Percentiles rank a stretch among this genome's conserved stretches.
Evolutionary conservation across 306 rosid genomes (phyloP).

Genomic region (Trichosanthes truncata): DNA sequence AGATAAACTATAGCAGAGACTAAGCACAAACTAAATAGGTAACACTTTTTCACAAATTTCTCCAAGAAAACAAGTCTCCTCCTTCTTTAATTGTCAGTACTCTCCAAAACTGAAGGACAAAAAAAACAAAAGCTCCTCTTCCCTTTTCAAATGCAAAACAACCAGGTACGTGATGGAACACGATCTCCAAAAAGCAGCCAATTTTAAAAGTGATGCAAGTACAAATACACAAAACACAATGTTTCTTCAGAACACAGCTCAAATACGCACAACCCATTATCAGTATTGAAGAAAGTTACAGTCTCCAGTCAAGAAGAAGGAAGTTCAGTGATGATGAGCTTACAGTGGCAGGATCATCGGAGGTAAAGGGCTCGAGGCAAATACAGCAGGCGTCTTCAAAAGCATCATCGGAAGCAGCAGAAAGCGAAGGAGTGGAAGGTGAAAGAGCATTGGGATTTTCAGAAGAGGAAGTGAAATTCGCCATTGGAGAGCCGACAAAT

Average conservation of each 20-base stretch:
- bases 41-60: background rate
- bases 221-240: background rate
- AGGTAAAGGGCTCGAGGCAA: constrained; percentile 61
- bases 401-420: constrained; percentile 28
- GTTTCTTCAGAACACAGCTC: background rate
- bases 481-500: constrained; percentile 21
- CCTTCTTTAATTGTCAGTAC: background rate
- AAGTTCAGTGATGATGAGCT: background rate
- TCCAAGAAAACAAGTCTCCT: background rate
- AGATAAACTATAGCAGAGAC: background rate
- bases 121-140: background rate
- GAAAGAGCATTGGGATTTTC: background rate
- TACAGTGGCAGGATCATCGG: constrained; percentile 73
- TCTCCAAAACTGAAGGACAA: background rate
- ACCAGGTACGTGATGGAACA: background rate
- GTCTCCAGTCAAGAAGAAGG: background rate
- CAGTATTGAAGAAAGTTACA: background rate
- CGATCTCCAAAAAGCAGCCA: background rate
- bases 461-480: constrained; percentile 23
- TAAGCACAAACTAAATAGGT: background rate
- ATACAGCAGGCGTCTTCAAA: constrained; percentile 76
- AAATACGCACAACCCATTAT: background rate
- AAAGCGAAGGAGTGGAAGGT: constrained; percentile 20
- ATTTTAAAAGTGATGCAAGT: background rate
- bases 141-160: background rate